Base-by-base conservation (phyloP, 176 grass and related monocot genomes). In the Aegilops speltoides region DNA sequence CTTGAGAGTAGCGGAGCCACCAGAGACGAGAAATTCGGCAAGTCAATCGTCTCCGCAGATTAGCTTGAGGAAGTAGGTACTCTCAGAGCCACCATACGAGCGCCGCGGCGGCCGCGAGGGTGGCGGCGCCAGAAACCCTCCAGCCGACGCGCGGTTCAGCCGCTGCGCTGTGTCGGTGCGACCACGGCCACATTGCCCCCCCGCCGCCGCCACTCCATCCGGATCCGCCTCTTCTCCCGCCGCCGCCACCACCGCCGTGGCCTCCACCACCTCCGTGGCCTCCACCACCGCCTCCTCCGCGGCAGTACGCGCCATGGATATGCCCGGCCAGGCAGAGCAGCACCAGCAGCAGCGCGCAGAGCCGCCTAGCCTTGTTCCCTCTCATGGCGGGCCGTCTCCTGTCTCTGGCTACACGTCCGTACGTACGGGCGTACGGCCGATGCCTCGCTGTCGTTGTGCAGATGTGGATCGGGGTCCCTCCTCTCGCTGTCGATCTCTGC, bases 301-400 rank as follows among this genome's bases (percentile, higher is more conserved):
- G 40, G 40, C 71, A 46, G 40, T 74, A 8, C 40, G 71, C 31
- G 45, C 71, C 74, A 8, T 79, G 57, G 77, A 63, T 63, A 33
- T 74, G 24, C 23, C n/a, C 71, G 3, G 23, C 40, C 40, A 48
- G 40, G 40, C 71, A 74, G 23, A 74, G 71, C 23, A 74, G 40
- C 71, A 74, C 23, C 40, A 74, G 71, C 7, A 41, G n/a, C 23
- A 74, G 40, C 23, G 13, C 71, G 23, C 40, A 74, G 23, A 74
- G 71, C 71, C 25, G n/a, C 81, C 17, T 77, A 7, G 71, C 24
- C 50, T 57, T 8, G 54, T 8, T 57, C 65, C 38, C 34, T 2
- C 74, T 79, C 87, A 88, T 88, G 43, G 12, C 41, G 41, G 6
- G 79, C 70, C 45, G 71, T 16, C 65, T n/a, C 65, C 54, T 57